These are phyloP conservation scores for Aspergillus carbonarius DNA, from an alignment of 2,329 filamentous ascomycete species.

Conservation along the genomic window DNA sequence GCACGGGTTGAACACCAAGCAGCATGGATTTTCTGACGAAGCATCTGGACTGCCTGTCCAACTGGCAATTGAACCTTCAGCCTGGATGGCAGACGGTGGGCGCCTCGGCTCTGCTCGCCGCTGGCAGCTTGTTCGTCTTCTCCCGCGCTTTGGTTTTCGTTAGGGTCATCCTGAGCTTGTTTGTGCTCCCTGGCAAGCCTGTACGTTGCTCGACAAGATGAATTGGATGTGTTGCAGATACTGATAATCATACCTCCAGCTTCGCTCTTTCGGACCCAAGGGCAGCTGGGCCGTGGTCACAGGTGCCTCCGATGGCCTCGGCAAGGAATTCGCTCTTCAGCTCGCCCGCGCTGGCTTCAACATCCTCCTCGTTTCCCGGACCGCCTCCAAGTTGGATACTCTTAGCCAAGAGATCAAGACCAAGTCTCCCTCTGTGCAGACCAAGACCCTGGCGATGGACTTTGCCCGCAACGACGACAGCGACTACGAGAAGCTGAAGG, in stretches of 20 bases:
- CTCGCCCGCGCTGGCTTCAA: constrained; percentile 92
- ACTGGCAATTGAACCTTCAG: constrained; percentile 34
- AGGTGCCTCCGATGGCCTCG: constrained; percentile 92
- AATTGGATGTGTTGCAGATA: neutral
- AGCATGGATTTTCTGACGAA: constrained; percentile 34
- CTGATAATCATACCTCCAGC: constrained; percentile 51
- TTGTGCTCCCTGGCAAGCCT: constrained; percentile 59
- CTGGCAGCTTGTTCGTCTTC: constrained; percentile 61
- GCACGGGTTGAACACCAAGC: constrained; percentile 14
- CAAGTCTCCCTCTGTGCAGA: constrained; percentile 63
- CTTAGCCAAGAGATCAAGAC: constrained; percentile 75
- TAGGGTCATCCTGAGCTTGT: constrained; percentile 64
- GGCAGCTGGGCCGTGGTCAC: constrained; percentile 94
- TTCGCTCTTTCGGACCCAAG: constrained; percentile 84
- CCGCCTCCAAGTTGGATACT: constrained; percentile 81
- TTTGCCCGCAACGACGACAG: constrained; percentile 75
- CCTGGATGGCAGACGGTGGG: constrained; percentile 39
- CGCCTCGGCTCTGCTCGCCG: constrained; percentile 37
- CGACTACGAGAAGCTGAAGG: constrained; percentile 74
- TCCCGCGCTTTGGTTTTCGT: constrained; percentile 59
- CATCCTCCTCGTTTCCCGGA: constrained; percentile 89
- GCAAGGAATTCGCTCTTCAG: constrained; percentile 92
- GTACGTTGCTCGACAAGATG: constrained; percentile 31
- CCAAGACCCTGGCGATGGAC: constrained; percentile 86
- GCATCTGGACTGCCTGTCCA: constrained; percentile 32